Evolutionary conservation across 139 green algal species (phyloP).

Genomic region (Coelastrella sp.): DNA sequence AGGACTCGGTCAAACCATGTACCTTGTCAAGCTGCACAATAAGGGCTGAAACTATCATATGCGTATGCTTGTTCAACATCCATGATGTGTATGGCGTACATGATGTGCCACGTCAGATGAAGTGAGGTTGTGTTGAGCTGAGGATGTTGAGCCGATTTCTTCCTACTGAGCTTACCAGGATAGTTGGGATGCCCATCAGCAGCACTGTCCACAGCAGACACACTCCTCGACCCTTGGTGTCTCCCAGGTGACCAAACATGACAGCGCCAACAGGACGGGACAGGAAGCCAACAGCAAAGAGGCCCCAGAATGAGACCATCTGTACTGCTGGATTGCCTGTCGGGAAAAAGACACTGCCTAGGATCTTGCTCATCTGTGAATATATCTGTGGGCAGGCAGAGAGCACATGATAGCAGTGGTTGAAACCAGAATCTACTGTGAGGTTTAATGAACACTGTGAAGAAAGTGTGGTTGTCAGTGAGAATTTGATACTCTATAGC

Average conservation of each 20-base stretch:
- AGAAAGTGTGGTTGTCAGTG: too few species aligned
- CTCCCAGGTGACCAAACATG: constrained; percentile 42
- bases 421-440: neutral
- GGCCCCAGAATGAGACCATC: constrained; percentile 39
- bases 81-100: too few species aligned
- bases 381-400: constrained; percentile 30
- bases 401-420: neutral
- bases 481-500: too few species aligned
- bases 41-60: too few species aligned
- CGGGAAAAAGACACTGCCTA: constrained; percentile 49
- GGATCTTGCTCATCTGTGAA: constrained; percentile 22
- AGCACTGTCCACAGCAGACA: constrained; percentile 34
- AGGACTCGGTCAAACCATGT: too few species aligned
- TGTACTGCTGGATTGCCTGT: constrained; percentile 11
- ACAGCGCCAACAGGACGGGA: constrained; percentile 33
- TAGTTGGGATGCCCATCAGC: constrained; percentile 36
- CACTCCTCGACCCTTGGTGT: constrained; percentile 39
- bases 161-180: neutral
- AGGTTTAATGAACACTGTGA: too few species aligned
- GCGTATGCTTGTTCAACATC: too few species aligned
- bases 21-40: too few species aligned
- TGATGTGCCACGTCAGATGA: too few species aligned
- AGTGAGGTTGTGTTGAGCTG: too few species aligned
- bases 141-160: too few species aligned
- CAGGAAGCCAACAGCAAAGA: constrained; percentile 41